Evolutionary conservation across 768 basidiomycete species (phyloP).

Genomic region (Serpula lacrymans): DNA sequence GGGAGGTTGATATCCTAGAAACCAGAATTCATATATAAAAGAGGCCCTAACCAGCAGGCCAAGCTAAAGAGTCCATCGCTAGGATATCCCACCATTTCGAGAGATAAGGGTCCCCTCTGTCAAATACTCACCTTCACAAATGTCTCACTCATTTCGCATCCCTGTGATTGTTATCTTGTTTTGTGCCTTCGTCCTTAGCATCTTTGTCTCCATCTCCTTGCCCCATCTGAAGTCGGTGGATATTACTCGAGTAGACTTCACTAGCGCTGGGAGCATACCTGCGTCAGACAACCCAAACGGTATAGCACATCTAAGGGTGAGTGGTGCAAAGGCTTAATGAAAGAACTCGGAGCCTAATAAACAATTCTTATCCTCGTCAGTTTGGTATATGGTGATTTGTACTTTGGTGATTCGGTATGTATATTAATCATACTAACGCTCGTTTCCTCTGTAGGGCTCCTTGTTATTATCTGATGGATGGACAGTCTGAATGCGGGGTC

Average conservation of each 20-base stretch:
- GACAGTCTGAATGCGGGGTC: slow-evolving; percentile 44
- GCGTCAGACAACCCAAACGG: slow-evolving; percentile 14
- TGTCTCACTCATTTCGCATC: slow-evolving; percentile 55
- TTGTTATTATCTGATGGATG: slow-evolving; percentile 48
- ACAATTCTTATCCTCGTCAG: slow-evolving; percentile 31
- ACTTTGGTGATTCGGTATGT: background rate
- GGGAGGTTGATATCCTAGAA: too few species aligned
- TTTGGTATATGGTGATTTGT: slow-evolving; percentile 64
- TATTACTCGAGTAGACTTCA: slow-evolving; percentile 57
- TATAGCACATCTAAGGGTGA: slow-evolving; percentile 51
- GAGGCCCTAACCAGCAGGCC: too few species aligned
- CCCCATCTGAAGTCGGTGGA: slow-evolving; percentile 68
- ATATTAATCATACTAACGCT: slow-evolving; percentile 11
- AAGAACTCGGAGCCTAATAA: slow-evolving; percentile 1
- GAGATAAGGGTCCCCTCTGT: too few species aligned
- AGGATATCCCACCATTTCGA: too few species aligned
- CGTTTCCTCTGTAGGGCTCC: slow-evolving; percentile 44
- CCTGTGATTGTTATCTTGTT: slow-evolving; percentile 57
- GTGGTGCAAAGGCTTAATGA: slow-evolving; percentile 22
- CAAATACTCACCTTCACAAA: too few species aligned
- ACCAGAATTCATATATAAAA: too few species aligned
- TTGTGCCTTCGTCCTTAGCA: slow-evolving; percentile 59
- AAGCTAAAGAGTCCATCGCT: too few species aligned
- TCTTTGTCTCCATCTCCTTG: slow-evolving; percentile 69
- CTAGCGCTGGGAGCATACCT: slow-evolving; percentile 23